phyloP scores from a whole-genome alignment of 164 flowering plant species.

The Kingdonia uniflora region DNA sequence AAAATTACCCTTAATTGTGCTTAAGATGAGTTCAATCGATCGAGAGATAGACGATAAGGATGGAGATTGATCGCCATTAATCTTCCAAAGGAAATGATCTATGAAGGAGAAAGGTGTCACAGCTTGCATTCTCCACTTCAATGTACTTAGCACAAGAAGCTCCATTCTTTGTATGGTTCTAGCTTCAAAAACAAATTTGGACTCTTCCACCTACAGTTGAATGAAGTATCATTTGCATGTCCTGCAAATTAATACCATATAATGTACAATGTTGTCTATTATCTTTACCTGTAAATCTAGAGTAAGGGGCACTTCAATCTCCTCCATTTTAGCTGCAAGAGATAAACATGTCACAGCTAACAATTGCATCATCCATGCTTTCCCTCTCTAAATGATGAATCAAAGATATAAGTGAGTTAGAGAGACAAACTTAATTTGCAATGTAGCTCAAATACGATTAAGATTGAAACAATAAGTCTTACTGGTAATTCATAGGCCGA shows the following conservation, averaged over 20 bases:
- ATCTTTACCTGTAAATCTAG: constrained; percentile 68
- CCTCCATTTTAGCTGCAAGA: constrained; percentile 85
- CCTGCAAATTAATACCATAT: constrained; percentile 9
- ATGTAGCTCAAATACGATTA: no score
- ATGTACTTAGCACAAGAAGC: constrained; percentile 68
- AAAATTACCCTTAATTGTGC: constrained; percentile 35
- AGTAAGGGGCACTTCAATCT: constrained; percentile 53
- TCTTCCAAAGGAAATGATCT: constrained; percentile 45
- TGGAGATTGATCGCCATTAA: constrained; percentile 29
- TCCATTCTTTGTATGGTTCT: constrained; percentile 81
- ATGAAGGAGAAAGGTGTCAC: constrained; percentile 70
- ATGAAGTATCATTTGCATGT: not conserved
- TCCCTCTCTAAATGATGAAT: constrained; percentile 33
- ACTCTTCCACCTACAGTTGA: constrained; percentile 44
- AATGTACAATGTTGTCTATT: constrained; percentile 1
- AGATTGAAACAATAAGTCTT: constrained; percentile 15
- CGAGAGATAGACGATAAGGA: constrained; percentile 15
- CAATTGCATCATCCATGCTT: constrained; percentile 74
- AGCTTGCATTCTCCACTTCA: constrained; percentile 79
- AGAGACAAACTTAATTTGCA: no score
- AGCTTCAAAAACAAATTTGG: constrained; percentile 62
- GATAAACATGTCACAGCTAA: constrained; percentile 75
- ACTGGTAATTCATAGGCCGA: constrained; percentile 72
- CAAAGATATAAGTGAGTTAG: no score
- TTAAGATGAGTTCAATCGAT: constrained; percentile 35